Evolutionary conservation across 257 asterid species (phyloP).

Genomic region (Solanum okadae): DNA sequence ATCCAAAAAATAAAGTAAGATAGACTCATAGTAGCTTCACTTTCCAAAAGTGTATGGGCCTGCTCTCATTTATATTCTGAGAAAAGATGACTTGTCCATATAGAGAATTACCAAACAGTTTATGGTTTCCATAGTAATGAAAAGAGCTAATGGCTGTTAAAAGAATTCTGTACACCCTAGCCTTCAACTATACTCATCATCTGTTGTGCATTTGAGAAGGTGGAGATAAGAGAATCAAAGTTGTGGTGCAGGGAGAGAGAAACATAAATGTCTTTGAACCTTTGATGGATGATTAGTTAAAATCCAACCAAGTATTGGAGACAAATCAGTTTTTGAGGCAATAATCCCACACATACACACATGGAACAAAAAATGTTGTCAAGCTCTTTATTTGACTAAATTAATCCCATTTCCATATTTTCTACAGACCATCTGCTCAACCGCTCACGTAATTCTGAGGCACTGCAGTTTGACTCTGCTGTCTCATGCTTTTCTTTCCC

Average conservation of each 20-base stretch:
- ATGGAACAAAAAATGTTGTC: not conserved
- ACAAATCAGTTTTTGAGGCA: not conserved
- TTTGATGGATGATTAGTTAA: not conserved
- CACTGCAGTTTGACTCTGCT: not conserved
- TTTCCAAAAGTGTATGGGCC: not conserved
- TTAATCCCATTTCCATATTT: not conserved
- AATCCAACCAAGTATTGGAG: not conserved
- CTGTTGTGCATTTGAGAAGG: not conserved
- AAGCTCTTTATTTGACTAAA: not conserved
- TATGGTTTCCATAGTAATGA: not conserved
- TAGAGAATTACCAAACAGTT: not conserved
- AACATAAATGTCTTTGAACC: not conserved
- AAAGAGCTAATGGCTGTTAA: not conserved
- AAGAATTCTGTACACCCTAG: not conserved
- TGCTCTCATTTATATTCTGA: not conserved
- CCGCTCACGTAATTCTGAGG: not conserved
- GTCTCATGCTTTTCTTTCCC: not conserved
- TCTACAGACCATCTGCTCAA: not conserved
- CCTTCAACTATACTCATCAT: not conserved
- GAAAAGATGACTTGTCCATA: not conserved
- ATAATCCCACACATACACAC: not conserved
- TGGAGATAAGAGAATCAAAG: not conserved
- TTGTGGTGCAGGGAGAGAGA: not conserved
- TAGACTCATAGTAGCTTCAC: not conserved
- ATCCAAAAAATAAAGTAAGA: not conserved